Evolutionary conservation across 106 monocot species (phyloP).

Genomic region (Dactylorhiza incarnata): DNA sequence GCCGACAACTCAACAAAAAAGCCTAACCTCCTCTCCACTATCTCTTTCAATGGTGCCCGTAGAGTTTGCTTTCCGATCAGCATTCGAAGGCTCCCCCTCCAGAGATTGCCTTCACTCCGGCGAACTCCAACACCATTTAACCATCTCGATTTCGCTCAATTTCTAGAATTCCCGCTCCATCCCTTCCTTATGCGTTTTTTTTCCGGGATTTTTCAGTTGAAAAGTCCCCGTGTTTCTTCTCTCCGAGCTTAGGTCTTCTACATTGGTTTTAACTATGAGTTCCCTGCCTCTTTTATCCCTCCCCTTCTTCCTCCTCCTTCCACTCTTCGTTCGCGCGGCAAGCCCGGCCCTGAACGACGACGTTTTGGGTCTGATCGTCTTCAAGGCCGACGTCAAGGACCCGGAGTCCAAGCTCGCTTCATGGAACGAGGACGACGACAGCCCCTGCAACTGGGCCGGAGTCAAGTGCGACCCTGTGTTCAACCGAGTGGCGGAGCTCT

Average conservation of each 20-base stretch:
- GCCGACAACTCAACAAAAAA: too few species aligned
- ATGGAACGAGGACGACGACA: conserved; percentile 80
- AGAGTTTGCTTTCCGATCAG: background rate
- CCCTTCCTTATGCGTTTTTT: background rate
- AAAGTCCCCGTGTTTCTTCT: background rate
- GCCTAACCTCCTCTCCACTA: too few species aligned
- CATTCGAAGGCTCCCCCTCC: background rate
- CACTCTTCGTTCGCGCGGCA: conserved; percentile 5
- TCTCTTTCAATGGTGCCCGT: background rate
- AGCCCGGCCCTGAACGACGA: conserved; percentile 59
- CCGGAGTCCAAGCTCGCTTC: conserved; percentile 41
- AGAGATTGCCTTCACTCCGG: background rate
- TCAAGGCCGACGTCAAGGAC: conserved; percentile 76
- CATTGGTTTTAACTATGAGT: background rate
- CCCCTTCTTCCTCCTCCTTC: conserved; percentile 22
- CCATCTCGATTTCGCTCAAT: background rate
- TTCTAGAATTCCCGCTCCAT: too few species aligned
- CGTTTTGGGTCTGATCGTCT: conserved; percentile 83
- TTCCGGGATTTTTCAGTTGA: background rate
- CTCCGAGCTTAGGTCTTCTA: background rate
- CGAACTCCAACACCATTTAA: background rate
- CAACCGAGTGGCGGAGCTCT: conserved; percentile 43
- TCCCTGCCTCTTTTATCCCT: background rate
- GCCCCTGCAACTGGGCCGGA: conserved; percentile 64
- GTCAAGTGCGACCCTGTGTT: conserved; percentile 50